These are phyloP conservation scores for Xylaria sp. DNA, from an alignment of 2,329 filamentous ascomycete genomes.

Conservation along the genomic window DNA sequence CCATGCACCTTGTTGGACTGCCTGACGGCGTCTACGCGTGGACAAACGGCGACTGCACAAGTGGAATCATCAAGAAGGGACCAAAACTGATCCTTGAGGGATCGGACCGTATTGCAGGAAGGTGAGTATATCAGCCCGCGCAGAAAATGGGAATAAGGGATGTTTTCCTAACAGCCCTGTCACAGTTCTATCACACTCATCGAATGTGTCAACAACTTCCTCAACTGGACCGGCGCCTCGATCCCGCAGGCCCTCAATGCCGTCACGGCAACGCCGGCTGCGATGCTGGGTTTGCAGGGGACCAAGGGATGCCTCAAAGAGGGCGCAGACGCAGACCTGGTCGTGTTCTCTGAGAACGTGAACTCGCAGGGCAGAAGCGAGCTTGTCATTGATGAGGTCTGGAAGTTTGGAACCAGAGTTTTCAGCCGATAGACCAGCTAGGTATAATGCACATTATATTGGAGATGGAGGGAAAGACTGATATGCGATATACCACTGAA, in stretches of 20 bases:
- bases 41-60: constrained; percentile 75
- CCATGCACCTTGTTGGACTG: constrained; percentile 87
- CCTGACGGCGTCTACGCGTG: constrained; percentile 87
- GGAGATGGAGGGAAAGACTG: neutral
- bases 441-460: constrained; percentile 29
- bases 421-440: constrained; percentile 44
- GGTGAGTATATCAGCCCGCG: constrained; percentile 57
- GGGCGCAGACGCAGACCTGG: constrained; percentile 75
- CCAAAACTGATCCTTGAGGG: constrained; percentile 79
- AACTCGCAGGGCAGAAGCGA: constrained; percentile 56
- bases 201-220: constrained; percentile 85
- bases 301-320: constrained; percentile 73
- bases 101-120: constrained; percentile 81
- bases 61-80: constrained; percentile 75
- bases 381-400: constrained; percentile 78
- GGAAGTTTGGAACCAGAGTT: constrained; percentile 77
- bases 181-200: constrained; percentile 75
- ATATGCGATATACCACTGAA: constrained; percentile 17
- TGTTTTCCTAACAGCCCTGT: constrained; percentile 6
- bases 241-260: constrained; percentile 76
- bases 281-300: constrained; percentile 75
- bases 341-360: constrained; percentile 71
- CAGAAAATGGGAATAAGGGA: neutral
- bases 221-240: constrained; percentile 76
- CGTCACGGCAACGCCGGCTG: constrained; percentile 80